Conservation (phyloP, 768 basidiomycete species). For the Lentinula detonsa region DNA sequence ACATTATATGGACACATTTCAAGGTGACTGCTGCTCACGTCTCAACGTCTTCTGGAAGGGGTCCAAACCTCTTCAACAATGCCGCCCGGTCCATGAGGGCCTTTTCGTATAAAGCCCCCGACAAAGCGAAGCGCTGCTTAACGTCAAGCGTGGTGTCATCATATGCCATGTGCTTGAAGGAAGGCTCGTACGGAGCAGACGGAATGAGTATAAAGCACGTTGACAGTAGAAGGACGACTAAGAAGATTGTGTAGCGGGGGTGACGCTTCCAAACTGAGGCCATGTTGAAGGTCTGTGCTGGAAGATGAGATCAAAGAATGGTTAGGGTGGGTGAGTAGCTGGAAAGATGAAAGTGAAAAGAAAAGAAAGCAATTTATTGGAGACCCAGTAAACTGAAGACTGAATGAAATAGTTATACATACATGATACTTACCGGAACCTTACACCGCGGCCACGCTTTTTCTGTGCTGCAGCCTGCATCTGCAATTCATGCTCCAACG, state of each 20-base stretch:
- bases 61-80: background rate
- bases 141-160: background rate
- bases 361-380: background rate
- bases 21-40: background rate
- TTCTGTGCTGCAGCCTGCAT: no score
- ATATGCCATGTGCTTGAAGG: background rate
- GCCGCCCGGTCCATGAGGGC: background rate
- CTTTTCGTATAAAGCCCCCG: background rate
- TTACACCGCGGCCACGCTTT: no score
- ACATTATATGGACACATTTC: background rate
- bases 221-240: background rate
- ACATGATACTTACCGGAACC: no score
- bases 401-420: background rate
- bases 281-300: background rate
- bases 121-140: background rate
- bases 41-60: background rate
- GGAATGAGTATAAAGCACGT: background rate
- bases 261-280: constrained; percentile 1
- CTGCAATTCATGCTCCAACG: no score
- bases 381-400: background rate
- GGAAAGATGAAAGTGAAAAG: background rate
- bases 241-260: background rate
- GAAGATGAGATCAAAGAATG: background rate
- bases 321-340: background rate
- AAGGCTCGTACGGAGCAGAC: background rate